These are phyloP conservation scores for Leccinum ponderosum DNA, from an alignment of 1,284 basidiomycete species.

Conservation along the genomic window DNA sequence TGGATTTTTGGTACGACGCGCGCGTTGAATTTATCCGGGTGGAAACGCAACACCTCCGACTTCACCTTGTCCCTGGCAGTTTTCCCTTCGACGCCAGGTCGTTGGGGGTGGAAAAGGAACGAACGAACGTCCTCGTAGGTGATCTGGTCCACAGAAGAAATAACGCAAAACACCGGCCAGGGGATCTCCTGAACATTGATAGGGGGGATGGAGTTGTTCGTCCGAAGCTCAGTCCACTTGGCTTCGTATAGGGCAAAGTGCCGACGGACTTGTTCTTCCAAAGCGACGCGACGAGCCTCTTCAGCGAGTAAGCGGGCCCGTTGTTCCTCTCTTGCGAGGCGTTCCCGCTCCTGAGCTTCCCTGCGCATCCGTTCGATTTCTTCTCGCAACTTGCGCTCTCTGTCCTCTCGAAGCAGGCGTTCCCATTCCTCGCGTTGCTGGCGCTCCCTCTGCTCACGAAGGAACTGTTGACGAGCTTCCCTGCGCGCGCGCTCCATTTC, in stretches of 20 bases:
- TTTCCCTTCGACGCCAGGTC: slow-evolving; percentile 34
- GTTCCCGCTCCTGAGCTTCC: slow-evolving; percentile 8
- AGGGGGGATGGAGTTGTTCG: slow-evolving; percentile 8
- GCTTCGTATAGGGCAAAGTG: slow-evolving; percentile 34
- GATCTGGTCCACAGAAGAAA: slow-evolving; percentile 29
- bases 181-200: slow-evolving; percentile 41
- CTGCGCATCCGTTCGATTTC: slow-evolving; percentile 4
- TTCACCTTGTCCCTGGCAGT: slow-evolving; percentile 39
- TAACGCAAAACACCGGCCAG: slow-evolving; percentile 43
- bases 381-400: slow-evolving; percentile 3
- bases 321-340: slow-evolving; percentile 14
- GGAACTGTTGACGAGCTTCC: not conserved
- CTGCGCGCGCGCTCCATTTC: not conserved
- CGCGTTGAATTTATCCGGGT: slow-evolving; percentile 52
- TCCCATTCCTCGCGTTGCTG: not conserved
- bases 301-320: slow-evolving; percentile 15
- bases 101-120: slow-evolving; percentile 41
- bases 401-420: slow-evolving; percentile 1
- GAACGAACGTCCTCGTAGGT: slow-evolving; percentile 32
- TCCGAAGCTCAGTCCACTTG: slow-evolving; percentile 42
- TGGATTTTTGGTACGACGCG: slow-evolving; percentile 45
- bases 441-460: slow-evolving; percentile 15
- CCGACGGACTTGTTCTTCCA: slow-evolving; percentile 6
- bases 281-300: slow-evolving; percentile 6
- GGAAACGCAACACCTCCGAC: slow-evolving; percentile 50